Evolutionary conservation across 192 early-diverging fungal species (phyloP).

Genomic region (Pilobolus umbonatus): DNA sequence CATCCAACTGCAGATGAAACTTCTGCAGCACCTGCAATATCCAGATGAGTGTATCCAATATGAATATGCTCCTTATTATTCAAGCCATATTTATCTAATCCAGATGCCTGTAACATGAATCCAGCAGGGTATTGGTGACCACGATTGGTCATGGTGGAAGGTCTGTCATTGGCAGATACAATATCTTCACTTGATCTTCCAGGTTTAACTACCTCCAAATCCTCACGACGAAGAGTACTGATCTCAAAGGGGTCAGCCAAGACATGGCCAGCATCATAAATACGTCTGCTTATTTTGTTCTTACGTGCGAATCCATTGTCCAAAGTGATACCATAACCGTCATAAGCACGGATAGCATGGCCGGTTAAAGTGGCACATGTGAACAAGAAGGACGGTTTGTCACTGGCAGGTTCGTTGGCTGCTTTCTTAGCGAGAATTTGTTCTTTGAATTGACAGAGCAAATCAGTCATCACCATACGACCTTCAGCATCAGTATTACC

Average conservation of each 20-base stretch:
- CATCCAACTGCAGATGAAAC: constrained; percentile 56
- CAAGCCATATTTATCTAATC: constrained; percentile 67
- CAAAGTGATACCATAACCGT: constrained; percentile 67
- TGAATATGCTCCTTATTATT: constrained; percentile 46
- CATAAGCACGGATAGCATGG: constrained; percentile 75
- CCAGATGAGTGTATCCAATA: constrained; percentile 80
- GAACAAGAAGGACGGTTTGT: constrained; percentile 54
- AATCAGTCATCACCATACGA: constrained; percentile 83
- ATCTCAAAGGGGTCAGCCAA: constrained; percentile 79
- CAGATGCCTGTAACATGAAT: constrained; percentile 75
- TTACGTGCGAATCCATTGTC: constrained; percentile 75
- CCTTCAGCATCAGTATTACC: constrained; percentile 91
- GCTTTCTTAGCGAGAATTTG: constrained; percentile 55
- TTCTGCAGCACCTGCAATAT: constrained; percentile 80
- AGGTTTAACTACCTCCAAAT: constrained; percentile 58
- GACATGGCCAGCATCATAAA: constrained; percentile 61
- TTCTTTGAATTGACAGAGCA: constrained; percentile 71
- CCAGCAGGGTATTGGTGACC: constrained; percentile 88
- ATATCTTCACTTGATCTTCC: constrained; percentile 75
- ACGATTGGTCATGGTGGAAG: constrained; percentile 67
- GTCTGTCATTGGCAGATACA: constrained; percentile 72
- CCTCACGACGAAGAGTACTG: constrained; percentile 77
- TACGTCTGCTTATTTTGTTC: constrained; percentile 51
- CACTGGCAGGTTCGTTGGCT: constrained; percentile 34
- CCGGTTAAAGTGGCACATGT: constrained; percentile 88